Evolutionary conservation across 129 eudicot species (phyloP).

Genomic region (Pulicaria dysenterica): DNA sequence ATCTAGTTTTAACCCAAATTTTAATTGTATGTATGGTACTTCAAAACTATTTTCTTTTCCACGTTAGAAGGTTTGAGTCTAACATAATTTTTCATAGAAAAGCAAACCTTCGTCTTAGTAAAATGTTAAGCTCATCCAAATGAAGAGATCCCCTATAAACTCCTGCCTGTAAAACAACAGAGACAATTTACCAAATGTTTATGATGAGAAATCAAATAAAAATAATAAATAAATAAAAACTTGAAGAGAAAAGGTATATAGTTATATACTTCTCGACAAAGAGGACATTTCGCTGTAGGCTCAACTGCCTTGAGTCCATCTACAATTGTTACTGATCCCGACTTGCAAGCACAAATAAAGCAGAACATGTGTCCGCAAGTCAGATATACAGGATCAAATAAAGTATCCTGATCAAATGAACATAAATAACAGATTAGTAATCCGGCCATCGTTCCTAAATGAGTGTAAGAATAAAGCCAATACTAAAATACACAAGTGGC

Average conservation of each 20-base stretch:
- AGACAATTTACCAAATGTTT: slow-evolving; percentile 13
- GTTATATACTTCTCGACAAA: slow-evolving; percentile 77
- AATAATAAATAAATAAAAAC: neutral
- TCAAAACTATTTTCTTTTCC: too few relatives aligned
- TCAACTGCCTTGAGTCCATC: slow-evolving; percentile 81
- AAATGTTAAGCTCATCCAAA: slow-evolving; percentile 91
- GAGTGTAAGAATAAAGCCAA: neutral
- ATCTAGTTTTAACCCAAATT: too few relatives aligned
- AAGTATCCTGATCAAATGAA: slow-evolving; percentile 63
- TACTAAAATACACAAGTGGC: neutral
- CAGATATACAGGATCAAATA: slow-evolving; percentile 89
- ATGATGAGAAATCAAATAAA: neutral
- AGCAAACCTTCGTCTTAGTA: slow-evolving; percentile 64
- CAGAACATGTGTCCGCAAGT: slow-evolving; percentile 94
- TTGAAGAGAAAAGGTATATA: neutral
- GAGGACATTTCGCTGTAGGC: slow-evolving; percentile 79
- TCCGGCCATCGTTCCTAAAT: neutral
- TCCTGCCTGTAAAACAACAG: slow-evolving; percentile 55
- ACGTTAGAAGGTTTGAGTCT: too few relatives aligned
- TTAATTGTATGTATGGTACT: too few relatives aligned
- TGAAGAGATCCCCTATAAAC: slow-evolving; percentile 80
- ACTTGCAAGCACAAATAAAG: slow-evolving; percentile 88
- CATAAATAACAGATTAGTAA: neutral
- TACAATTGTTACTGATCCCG: slow-evolving; percentile 86
- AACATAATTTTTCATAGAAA: too few relatives aligned